A percentile compares a stretch with the other conserved stretches of the same genome.
phyloP scores from a whole-genome alignment of 164 flowering plant species.

The Protea cynaroides region DNA sequence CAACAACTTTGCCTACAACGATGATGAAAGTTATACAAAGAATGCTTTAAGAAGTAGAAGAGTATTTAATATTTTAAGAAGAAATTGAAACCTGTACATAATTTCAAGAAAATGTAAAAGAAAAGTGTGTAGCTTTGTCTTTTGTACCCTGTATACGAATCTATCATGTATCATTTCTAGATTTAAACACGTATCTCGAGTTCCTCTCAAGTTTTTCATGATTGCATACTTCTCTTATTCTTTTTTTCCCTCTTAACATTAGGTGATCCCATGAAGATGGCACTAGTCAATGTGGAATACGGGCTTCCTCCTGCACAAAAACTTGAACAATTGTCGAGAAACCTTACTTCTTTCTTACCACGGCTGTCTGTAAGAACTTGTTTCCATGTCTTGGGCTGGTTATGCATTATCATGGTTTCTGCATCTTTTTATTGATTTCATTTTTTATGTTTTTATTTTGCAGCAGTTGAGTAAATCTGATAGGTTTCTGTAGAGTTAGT shows the following conservation, averaged over 20 bases:
- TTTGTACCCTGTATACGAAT: too few relatives aligned
- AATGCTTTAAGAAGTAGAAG: too few relatives aligned
- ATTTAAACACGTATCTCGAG: too few relatives aligned
- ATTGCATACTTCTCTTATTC: neutral
- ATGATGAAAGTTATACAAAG: too few relatives aligned
- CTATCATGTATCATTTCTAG: too few relatives aligned
- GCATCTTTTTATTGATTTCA: neutral
- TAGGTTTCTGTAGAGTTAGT: neutral
- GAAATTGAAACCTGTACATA: too few relatives aligned
- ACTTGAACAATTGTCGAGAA: slow-evolving; percentile 43
- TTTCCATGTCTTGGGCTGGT: neutral
- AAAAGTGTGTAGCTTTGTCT: too few relatives aligned
- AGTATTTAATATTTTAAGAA: too few relatives aligned
- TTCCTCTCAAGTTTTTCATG: too few relatives aligned
- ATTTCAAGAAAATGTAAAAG: too few relatives aligned
- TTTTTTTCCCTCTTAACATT: slow-evolving; percentile 9
- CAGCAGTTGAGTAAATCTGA: neutral
- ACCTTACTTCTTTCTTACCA: slow-evolving; percentile 64
- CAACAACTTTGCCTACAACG: too few relatives aligned
- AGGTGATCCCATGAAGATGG: slow-evolving; percentile 93
- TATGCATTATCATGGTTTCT: neutral
- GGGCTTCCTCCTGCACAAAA: slow-evolving; percentile 41
- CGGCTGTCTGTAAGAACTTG: slow-evolving; percentile 63
- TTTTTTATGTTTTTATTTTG: neutral
- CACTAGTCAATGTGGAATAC: slow-evolving; percentile 44